These are phyloP conservation scores for Neoconidiobolus thromboides DNA, from an alignment of 371 early-diverging fungal genomes.

Conservation along the genomic window DNA sequence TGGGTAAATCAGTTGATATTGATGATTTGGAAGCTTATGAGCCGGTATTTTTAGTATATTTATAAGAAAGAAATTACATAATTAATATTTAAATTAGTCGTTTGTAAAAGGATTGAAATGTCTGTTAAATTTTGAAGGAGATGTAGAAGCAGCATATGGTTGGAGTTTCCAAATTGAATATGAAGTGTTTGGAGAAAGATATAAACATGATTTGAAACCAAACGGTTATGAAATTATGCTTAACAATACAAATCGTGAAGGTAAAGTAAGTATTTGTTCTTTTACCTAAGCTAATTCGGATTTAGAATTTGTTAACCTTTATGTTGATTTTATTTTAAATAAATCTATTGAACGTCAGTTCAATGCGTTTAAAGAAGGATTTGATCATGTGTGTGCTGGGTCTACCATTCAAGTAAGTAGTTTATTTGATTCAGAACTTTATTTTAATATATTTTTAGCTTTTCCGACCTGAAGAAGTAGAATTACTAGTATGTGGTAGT, in stretches of 20 bases:
- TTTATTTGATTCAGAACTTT: neutral
- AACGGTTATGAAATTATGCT: slow-evolving; percentile 48
- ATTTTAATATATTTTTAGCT: slow-evolving; percentile 20
- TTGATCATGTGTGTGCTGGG: slow-evolving; percentile 67
- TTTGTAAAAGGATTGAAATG: slow-evolving; percentile 63
- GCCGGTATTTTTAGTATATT: slow-evolving; percentile 19
- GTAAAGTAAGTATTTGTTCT: neutral
- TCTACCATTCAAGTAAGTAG: slow-evolving; percentile 41
- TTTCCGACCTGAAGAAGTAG: slow-evolving; percentile 87
- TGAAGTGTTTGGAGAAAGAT: slow-evolving; percentile 47
- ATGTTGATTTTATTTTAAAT: slow-evolving; percentile 30
- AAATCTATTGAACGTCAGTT: slow-evolving; percentile 59
- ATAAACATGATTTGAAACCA: slow-evolving; percentile 42
- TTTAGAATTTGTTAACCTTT: slow-evolving; percentile 44
- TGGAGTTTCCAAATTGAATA: slow-evolving; percentile 62
- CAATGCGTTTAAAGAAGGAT: slow-evolving; percentile 74
- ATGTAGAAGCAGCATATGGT: slow-evolving; percentile 67
- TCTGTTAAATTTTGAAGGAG: slow-evolving; percentile 36
- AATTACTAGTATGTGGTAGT: slow-evolving; percentile 85
- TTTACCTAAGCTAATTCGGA: neutral
- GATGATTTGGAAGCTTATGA: slow-evolving; percentile 29
- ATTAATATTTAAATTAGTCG: slow-evolving; percentile 16
- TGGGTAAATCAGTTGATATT: slow-evolving; percentile 24
- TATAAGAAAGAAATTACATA: neutral
- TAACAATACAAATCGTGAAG: slow-evolving; percentile 41